Evolutionary conservation across 257 asterid genomes (phyloP).

Genomic region (Haberlea rhodopensis): DNA sequence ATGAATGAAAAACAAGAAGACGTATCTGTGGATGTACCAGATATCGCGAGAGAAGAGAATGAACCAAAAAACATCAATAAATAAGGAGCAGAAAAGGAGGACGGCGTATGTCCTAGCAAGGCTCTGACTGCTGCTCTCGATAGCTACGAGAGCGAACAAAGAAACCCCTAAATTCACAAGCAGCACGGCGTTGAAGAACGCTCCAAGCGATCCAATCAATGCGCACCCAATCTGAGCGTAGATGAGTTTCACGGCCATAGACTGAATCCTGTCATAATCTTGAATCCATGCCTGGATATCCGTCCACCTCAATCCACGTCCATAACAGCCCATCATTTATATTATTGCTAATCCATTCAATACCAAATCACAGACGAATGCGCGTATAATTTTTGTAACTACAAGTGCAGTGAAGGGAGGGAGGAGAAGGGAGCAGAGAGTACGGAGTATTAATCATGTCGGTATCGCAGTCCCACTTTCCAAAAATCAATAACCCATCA

Average conservation of each 20-base stretch:
- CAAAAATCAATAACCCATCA: not conserved
- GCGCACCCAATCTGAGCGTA: constrained; percentile 84
- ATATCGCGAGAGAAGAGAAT: constrained; percentile 62
- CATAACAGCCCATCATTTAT: constrained; percentile 19
- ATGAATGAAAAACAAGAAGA: not conserved
- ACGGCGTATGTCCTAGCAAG: constrained; percentile 85
- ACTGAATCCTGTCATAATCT: constrained; percentile 81
- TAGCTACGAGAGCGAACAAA: constrained; percentile 83
- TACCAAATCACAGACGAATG: not conserved
- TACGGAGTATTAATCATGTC: not conserved
- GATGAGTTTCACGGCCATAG: constrained; percentile 72
- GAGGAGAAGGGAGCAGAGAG: not conserved
- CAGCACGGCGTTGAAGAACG: constrained; percentile 72
- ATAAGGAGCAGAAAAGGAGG: constrained; percentile 70
- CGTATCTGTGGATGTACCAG: constrained; percentile 39
- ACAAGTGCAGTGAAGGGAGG: not conserved
- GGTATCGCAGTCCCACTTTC: not conserved
- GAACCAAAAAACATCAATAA: constrained; percentile 80
- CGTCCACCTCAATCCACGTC: constrained; percentile 56
- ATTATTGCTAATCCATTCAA: not conserved
- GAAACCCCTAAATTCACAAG: constrained; percentile 68
- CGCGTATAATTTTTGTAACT: not conserved
- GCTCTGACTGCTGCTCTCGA: constrained; percentile 89
- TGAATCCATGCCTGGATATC: constrained; percentile 71
- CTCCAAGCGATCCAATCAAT: constrained; percentile 87